These are phyloP conservation scores for Prunus campanulata DNA, from an alignment of 306 rosid species.

Conservation along the genomic window DNA sequence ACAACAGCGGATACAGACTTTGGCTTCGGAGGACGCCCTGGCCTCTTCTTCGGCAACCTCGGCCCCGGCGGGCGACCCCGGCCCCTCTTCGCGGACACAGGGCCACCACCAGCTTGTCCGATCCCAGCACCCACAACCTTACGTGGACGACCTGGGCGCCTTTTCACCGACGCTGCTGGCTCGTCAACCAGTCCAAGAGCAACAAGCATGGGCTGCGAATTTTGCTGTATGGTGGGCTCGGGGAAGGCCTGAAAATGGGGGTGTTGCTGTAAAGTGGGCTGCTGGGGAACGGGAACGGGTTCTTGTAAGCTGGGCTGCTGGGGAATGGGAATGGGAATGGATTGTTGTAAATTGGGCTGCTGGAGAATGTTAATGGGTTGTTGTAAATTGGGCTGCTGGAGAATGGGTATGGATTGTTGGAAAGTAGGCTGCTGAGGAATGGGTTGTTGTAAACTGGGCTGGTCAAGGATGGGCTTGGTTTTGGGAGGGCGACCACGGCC, in stretches of 20 bases:
- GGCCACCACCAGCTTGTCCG: constrained; percentile 8
- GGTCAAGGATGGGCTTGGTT: constrained; percentile 20
- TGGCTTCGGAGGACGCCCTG: constrained; percentile 58
- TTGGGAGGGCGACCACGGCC: constrained; percentile 70
- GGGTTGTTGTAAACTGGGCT: background rate
- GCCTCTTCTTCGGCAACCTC: constrained; percentile 29
- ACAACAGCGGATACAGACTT: constrained; percentile 18
- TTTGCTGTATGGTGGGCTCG: constrained; percentile 21
- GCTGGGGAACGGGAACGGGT: constrained; percentile 17
- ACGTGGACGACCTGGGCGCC: constrained; percentile 58
- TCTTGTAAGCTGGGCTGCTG: constrained; percentile 2
- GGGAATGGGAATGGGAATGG: constrained; percentile 2
- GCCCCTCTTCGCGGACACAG: constrained; percentile 25
- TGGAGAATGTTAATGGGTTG: constrained; percentile 17
- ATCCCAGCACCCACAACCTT: constrained; percentile 12
- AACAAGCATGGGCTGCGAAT: constrained; percentile 59
- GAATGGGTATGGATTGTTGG: background rate
- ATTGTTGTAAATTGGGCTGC: background rate
- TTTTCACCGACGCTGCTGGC: constrained; percentile 27
- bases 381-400: background rate
- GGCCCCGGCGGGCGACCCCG: constrained; percentile 70
- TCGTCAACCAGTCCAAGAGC: constrained; percentile 70
- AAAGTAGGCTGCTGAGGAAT: background rate
- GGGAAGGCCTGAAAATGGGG: constrained; percentile 5
- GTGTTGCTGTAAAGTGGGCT: background rate